Conservation (phyloP, 202 grass and related monocot genomes). For the Setaria viridis region DNA sequence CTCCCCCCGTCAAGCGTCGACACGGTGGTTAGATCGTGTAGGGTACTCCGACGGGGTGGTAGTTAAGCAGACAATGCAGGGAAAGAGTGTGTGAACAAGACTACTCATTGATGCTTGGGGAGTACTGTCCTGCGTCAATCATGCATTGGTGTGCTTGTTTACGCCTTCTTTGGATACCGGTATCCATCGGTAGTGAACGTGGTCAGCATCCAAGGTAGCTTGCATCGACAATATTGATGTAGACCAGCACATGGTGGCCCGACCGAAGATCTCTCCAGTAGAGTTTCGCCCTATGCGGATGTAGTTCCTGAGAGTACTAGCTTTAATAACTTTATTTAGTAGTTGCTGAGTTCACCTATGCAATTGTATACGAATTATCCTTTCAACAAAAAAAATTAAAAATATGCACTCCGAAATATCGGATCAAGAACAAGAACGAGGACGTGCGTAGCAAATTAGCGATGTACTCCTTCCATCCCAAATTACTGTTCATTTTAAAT, state of each 20-base stretch:
- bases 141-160: background rate
- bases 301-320: background rate
- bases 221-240: background rate
- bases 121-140: background rate
- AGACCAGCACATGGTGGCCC: slow-evolving; percentile 8
- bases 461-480: too few relatives aligned
- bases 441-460: too few relatives aligned
- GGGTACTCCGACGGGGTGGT: background rate
- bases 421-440: too few relatives aligned
- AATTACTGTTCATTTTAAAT: too few relatives aligned
- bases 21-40: slow-evolving; percentile 32
- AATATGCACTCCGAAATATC: too few relatives aligned
- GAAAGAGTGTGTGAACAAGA: background rate
- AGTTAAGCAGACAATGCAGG: background rate
- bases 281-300: too few relatives aligned
- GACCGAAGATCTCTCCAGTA: background rate
- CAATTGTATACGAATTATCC: background rate
- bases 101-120: background rate
- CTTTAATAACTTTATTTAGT: background rate
- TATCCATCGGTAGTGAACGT: background rate
- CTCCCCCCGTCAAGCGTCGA: background rate
- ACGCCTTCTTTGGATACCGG: slow-evolving; percentile 21
- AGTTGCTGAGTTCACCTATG: too few relatives aligned
- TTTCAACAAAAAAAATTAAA: too few relatives aligned
- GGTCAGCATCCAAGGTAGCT: slow-evolving; percentile 11